Evolutionary conservation across 83 land plant species (phyloP), one percentile per base, ranked within the genome.

Genomic region (Thuja plicata): DNA sequence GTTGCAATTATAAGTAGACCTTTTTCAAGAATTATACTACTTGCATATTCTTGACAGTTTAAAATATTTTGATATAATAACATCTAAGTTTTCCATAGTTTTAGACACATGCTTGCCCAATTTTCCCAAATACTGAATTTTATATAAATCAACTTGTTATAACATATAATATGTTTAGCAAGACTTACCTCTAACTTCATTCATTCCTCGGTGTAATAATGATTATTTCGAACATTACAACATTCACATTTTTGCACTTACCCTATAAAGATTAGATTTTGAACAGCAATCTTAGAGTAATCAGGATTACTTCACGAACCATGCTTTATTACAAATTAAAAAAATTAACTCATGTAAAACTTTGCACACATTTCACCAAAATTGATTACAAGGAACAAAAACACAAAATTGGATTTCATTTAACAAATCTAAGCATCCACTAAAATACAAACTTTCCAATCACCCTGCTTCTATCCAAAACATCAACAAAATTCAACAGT

Each of bases 391-490:
- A 82, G 30, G 54, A 45, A 82, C 0, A 82, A 27, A 82, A 45
- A 82, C n/a, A 82, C n/a, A 13, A 76, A 11, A 76, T 32, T 32
- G 35, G 38, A 76, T 10, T 74, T 10, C 10, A 46, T 52, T 21
- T n/a, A 70, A 76, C 16, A 34, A 34, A 13, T 32, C 54, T 8
- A 82, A 43, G 34, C 46, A 82, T 45, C 11, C 34, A 82, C 52
- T 45, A n/a, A 10, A 41, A n/a, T 2, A 3, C 27, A 17, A 24
- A 82, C 79, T 82, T 46, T 46, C 30, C n/a, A 32, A 24, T 41
- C 48, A 41, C 32, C 50, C 52, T 82, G 85, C 30, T 40, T 82
- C 85, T 45, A 82, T 24, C 83, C 83, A 79, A 79, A 79, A 79
- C 83, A 79, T 38, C 83, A 79, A 41, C 46, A 82, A 27, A 24